Evolutionary conservation across 1,139 yeast genomes (phyloP).

Genomic region (Debaryomyces nepalensis): DNA sequence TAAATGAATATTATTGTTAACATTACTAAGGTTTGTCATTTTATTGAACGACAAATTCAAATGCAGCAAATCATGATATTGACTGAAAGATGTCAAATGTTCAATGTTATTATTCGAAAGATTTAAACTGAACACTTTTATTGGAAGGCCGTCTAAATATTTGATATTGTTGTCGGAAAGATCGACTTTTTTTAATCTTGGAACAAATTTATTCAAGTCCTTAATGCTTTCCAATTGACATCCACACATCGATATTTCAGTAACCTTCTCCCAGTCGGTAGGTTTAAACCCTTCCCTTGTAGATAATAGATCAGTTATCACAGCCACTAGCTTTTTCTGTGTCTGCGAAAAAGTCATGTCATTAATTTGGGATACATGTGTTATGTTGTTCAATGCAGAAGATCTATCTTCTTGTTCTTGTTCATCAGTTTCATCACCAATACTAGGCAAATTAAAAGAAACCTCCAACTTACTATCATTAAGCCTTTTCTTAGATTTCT

Average conservation of each 20-base stretch:
- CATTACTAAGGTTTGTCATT: constrained; percentile 37
- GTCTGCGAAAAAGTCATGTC: constrained; percentile 56
- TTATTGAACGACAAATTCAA: constrained; percentile 46
- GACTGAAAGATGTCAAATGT: constrained; percentile 46
- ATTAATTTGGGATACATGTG: constrained; percentile 47
- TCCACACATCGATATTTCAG: constrained; percentile 39
- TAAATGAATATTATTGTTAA: constrained; percentile 42
- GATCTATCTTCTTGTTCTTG: constrained; percentile 15
- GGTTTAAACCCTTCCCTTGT: constrained; percentile 24
- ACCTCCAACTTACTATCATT: constrained; percentile 39
- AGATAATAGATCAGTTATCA: constrained; percentile 51
- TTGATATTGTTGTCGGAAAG: constrained; percentile 48
- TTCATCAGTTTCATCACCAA: constrained; percentile 15
- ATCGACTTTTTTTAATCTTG: constrained; percentile 43
- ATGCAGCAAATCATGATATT: constrained; percentile 47
- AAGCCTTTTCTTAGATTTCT: constrained; percentile 13
- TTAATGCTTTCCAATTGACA: constrained; percentile 44
- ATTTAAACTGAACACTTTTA: constrained; percentile 38
- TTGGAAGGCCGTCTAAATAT: constrained; percentile 54
- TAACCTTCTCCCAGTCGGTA: constrained; percentile 48
- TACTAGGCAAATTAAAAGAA: constrained; percentile 46
- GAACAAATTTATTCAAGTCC: constrained; percentile 50
- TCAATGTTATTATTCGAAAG: constrained; percentile 44
- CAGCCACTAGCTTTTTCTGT: constrained; percentile 47
- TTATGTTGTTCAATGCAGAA: constrained; percentile 31